These are phyloP conservation scores for Hyaloperonospora brassicae DNA, from an alignment of 352 stramenopile genomes.

Conservation along the genomic window DNA sequence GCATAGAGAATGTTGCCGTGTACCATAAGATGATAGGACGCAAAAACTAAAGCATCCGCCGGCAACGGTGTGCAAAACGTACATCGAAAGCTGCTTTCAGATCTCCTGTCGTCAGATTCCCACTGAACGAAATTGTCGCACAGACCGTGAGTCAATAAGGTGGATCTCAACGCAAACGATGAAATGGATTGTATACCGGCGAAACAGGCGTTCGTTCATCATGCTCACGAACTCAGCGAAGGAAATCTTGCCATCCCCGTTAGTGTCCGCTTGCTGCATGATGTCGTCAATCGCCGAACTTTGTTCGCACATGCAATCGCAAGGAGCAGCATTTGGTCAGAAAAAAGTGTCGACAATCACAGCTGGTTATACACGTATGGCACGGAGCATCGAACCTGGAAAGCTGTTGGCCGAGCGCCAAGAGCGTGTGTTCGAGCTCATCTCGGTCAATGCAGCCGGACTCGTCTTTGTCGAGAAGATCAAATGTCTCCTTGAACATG, in stretches of 20 bases:
- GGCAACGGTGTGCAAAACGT: conserved; percentile 4
- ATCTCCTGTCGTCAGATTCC: conserved; percentile 43
- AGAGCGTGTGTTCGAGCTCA: conserved; percentile 47
- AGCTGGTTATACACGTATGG: background rate
- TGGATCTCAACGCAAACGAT: background rate
- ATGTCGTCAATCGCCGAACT: conserved; percentile 59
- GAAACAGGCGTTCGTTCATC: conserved; percentile 68
- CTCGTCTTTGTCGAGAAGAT: conserved; percentile 69
- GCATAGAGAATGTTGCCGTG: background rate
- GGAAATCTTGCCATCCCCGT: conserved; percentile 68
- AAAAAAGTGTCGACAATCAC: background rate
- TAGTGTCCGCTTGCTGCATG: conserved; percentile 56
- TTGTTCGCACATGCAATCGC: conserved; percentile 2
- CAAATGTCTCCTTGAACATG: conserved; percentile 75
- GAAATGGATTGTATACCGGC: conserved; percentile 22
- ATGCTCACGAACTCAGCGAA: conserved; percentile 72
- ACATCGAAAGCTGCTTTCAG: conserved; percentile 59
- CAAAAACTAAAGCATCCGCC: background rate
- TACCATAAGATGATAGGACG: background rate
- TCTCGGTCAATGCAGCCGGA: conserved; percentile 57
- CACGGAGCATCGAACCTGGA: conserved; percentile 22
- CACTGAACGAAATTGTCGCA: conserved; percentile 17
- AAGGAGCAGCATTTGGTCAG: conserved; percentile 1
- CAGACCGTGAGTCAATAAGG: background rate
- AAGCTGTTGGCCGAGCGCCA: conserved; percentile 48